phyloP scores from a whole-genome alignment of 768 basidiomycete species.

The Suillus luteus region DNA sequence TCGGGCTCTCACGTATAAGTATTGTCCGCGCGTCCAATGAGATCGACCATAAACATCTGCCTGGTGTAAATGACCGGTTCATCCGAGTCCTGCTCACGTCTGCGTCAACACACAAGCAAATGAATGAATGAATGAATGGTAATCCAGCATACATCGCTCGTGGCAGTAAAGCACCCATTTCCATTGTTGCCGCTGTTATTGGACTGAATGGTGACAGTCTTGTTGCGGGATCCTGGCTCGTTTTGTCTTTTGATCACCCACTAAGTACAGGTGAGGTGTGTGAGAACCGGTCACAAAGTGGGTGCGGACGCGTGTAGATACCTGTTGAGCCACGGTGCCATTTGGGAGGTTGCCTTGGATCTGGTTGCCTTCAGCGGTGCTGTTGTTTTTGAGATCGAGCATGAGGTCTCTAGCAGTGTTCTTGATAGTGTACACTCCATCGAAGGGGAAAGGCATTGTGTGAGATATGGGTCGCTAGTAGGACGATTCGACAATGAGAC shows the following conservation, averaged over 20 bases:
- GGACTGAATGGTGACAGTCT: neutral
- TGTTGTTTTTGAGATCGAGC: neutral
- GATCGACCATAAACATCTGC: neutral
- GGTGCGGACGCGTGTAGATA: neutral
- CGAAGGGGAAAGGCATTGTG: neutral
- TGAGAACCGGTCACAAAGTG: neutral
- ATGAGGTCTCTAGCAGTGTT: neutral
- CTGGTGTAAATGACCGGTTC: neutral
- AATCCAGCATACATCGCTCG: neutral
- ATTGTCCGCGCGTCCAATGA: neutral
- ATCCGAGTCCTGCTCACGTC: neutral
- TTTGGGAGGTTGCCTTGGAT: neutral
- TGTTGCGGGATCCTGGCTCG: neutral
- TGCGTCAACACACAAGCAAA: neutral
- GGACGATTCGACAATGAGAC: neutral
- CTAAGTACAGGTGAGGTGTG: neutral
- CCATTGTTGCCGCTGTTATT: neutral
- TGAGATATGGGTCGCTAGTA: neutral
- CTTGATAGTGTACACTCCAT: neutral
- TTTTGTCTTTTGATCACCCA: conserved; percentile 1
- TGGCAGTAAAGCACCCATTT: neutral
- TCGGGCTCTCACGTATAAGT: neutral
- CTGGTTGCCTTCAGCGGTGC: neutral
- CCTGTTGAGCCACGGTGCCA: neutral
- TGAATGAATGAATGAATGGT: neutral